These are phyloP conservation scores for Sphaerulina populicola DNA, from an alignment of 2,329 filamentous ascomycete genomes.

Conservation along the genomic window DNA sequence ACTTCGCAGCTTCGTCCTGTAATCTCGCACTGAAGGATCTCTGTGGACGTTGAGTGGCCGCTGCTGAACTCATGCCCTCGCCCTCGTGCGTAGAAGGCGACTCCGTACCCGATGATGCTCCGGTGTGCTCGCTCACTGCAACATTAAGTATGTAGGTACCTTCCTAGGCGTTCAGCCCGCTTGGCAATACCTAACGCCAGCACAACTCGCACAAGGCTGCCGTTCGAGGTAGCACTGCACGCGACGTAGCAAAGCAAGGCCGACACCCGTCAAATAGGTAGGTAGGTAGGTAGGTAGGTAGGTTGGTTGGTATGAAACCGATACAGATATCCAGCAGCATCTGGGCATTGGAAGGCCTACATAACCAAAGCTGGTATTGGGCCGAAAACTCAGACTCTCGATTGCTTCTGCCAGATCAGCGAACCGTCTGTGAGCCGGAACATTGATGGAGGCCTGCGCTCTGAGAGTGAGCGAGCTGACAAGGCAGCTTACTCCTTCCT, in stretches of 20 bases:
- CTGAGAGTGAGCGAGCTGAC: background rate
- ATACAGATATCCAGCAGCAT: background rate
- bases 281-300: too few relatives aligned
- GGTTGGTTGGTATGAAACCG: background rate
- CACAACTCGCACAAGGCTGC: conserved; percentile 4
- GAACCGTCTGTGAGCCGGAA: background rate
- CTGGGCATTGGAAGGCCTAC: background rate
- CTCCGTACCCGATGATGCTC: background rate
- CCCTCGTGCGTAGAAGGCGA: background rate
- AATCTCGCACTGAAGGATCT: background rate
- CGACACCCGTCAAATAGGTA: background rate
- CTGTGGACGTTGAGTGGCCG: too few relatives aligned
- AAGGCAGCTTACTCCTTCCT: background rate
- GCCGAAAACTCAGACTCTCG: too few relatives aligned
- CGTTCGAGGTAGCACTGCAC: conserved; percentile 3
- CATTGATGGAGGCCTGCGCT: background rate
- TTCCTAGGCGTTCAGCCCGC: background rate
- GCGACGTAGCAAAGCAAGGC: background rate
- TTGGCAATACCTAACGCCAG: background rate
- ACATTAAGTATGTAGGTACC: too few relatives aligned
- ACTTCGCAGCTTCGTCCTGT: background rate
- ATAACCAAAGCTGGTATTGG: background rate
- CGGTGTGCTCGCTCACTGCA: background rate
- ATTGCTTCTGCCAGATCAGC: background rate
- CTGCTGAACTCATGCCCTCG: too few relatives aligned